Evolutionary conservation across 306 rosid genomes (phyloP).

Genomic region (Casuarina cunninghamiana): DNA sequence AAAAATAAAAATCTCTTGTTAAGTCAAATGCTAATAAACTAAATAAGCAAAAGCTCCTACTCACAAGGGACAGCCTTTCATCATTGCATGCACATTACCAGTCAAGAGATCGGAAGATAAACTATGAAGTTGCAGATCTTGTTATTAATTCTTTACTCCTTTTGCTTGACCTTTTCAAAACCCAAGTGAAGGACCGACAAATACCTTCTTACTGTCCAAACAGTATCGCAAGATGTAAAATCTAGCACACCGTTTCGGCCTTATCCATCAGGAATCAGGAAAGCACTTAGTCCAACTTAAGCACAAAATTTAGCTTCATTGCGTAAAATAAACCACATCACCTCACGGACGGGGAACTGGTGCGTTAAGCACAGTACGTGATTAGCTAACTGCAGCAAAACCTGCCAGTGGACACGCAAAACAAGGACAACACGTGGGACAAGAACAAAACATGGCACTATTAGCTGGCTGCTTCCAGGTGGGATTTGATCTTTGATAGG

Average conservation of each 20-base stretch:
- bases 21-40: neutral
- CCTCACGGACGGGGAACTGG: neutral
- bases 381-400: constrained; percentile 2
- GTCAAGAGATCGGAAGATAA: too few species aligned
- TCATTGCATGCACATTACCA: neutral
- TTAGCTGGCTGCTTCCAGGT: too few species aligned
- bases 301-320: neutral
- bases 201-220: too few species aligned
- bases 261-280: neutral
- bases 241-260: too few species aligned
- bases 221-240: too few species aligned
- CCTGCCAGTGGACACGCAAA: neutral
- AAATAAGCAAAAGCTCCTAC: constrained; percentile 15
- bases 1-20: neutral
- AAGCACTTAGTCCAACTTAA: neutral
- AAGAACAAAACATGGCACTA: too few species aligned
- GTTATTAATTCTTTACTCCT: neutral
- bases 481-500: too few species aligned
- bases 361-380: neutral
- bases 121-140: neutral
- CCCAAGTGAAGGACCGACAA: neutral
- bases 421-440: neutral
- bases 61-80: neutral
- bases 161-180: neutral
- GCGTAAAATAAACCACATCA: too few species aligned